These are phyloP conservation scores for Phialemoniopsis sp. DNA, from an alignment of 2,329 filamentous ascomycete genomes.

Conservation along the genomic window DNA sequence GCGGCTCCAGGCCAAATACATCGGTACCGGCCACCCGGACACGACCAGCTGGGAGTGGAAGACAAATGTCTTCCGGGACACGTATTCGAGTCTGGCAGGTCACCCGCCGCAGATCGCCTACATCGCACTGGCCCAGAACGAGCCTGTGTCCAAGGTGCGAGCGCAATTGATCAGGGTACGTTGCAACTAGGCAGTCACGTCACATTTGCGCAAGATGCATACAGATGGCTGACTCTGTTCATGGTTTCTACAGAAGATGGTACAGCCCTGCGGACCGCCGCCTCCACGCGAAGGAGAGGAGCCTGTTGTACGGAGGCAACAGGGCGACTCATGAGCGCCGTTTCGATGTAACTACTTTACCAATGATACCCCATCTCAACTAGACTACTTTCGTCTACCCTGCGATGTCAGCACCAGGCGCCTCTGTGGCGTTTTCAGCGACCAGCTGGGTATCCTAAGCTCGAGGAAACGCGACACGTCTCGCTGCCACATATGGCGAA, in stretches of 20 bases:
- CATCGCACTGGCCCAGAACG: conserved; percentile 85
- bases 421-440: too few species aligned
- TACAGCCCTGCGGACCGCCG: conserved; percentile 57
- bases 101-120: conserved; percentile 86
- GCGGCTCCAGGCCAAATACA: conserved; percentile 89
- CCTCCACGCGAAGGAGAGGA: conserved; percentile 49
- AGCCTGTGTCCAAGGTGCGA: conserved; percentile 75
- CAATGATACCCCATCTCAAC: too few species aligned
- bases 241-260: conserved; percentile 54
- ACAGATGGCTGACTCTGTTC: background rate
- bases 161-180: conserved; percentile 72
- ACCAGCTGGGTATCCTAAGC: too few species aligned
- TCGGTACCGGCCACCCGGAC: conserved; percentile 94
- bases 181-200: conserved; percentile 3
- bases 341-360: too few species aligned
- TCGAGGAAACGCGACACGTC: too few species aligned
- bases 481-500: too few species aligned
- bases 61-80: conserved; percentile 92
- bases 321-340: too few species aligned
- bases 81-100: conserved; percentile 81
- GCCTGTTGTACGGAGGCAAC: background rate
- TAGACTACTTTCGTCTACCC: too few species aligned
- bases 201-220: background rate
- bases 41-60: conserved; percentile 98
- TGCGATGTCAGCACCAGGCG: too few species aligned